Conservation (phyloP, 768 basidiomycete genomes). For the Tricholoma flavovirens region DNA sequence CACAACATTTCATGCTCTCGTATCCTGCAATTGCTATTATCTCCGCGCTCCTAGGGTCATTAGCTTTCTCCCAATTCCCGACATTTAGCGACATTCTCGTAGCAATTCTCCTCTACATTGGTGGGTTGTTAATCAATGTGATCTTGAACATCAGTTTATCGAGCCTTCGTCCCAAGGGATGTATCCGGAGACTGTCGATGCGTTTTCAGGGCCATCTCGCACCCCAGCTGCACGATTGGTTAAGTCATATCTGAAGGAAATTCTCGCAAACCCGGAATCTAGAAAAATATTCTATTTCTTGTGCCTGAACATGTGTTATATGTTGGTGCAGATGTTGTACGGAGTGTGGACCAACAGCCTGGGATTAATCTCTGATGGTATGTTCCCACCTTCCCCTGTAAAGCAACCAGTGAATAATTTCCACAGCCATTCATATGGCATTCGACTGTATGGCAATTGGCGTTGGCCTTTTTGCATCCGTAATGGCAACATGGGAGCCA, state of each 20-base stretch:
- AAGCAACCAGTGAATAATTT: background rate
- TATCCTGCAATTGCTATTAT: slow-evolving; percentile 47
- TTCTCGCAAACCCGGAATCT: slow-evolving; percentile 87
- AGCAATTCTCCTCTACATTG: slow-evolving; percentile 55
- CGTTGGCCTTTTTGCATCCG: slow-evolving; percentile 90
- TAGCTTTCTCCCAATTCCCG: slow-evolving; percentile 60
- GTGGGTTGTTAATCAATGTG: slow-evolving; percentile 28
- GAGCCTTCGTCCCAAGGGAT: slow-evolving; percentile 34
- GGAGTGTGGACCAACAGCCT: slow-evolving; percentile 97
- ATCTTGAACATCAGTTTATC: slow-evolving; percentile 12
- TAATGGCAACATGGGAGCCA: slow-evolving; percentile 97
- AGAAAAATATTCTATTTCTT: slow-evolving; percentile 97
- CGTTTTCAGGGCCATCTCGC: slow-evolving; percentile 37
- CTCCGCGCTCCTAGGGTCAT: slow-evolving; percentile 48
- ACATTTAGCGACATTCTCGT: slow-evolving; percentile 56
- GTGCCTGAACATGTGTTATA: slow-evolving; percentile 89
- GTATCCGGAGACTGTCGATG: slow-evolving; percentile 42
- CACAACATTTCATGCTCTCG: slow-evolving; percentile 54
- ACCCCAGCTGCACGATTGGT: slow-evolving; percentile 50
- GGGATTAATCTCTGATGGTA: slow-evolving; percentile 95
- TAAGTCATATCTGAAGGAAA: slow-evolving; percentile 79
- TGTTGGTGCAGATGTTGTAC: slow-evolving; percentile 96
- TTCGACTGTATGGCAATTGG: slow-evolving; percentile 98
- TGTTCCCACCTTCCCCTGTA: slow-evolving; percentile 2
- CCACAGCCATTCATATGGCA: slow-evolving; percentile 94